Evolutionary conservation across 2,329 filamentous ascomycete genomes (phyloP), one percentile per base, ranked within the genome.

Genomic region (Byssothecium circinans): DNA sequence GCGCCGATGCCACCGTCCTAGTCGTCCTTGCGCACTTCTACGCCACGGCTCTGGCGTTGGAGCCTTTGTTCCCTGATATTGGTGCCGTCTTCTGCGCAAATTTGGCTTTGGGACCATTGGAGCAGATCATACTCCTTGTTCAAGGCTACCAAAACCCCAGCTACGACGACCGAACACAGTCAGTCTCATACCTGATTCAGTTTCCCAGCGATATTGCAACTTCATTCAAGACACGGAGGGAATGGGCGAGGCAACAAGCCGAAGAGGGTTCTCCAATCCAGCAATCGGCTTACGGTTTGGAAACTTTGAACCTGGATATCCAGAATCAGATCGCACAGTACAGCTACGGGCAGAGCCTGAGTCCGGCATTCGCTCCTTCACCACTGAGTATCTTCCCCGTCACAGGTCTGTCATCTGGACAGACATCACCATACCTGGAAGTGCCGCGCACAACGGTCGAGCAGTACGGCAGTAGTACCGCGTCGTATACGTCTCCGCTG

Each of bases 11-110:
- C 19, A 88, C 83, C 50, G 87, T 90, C 1, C 79, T 96, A 57
- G 79, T 95, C 43, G 85, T 95, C 53, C 85, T 97, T 45, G 88
- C 91, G 10, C 89, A 97, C 67, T 90, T 96, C 70, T 97, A 96
- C 74, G 91, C 89, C 0, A 84, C 91, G 15, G 91, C 90, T 3
- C 78, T 97, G 50, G 83, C 90, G 32, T 82, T 97, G 73, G 91
- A 96, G 73, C 89, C 90, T 14, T 81, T 96, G 52, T 96, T 95
- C 69, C 91, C 91, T 2, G 90, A 95, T 68, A 87, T 96, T 58
- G 91, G 91, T 38, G 87, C 90, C 17, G 87, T 90, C 40, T 96
- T 96, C 71, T 91, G 74, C 44, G 71, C 74, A 3, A 69, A 72
- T 48, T 78, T 96, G 57, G 86, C 89, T 14, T 81, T 95, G 37